Base-by-base conservation (phyloP, 139 green algal species). In the Coelastrella sp. region DNA sequence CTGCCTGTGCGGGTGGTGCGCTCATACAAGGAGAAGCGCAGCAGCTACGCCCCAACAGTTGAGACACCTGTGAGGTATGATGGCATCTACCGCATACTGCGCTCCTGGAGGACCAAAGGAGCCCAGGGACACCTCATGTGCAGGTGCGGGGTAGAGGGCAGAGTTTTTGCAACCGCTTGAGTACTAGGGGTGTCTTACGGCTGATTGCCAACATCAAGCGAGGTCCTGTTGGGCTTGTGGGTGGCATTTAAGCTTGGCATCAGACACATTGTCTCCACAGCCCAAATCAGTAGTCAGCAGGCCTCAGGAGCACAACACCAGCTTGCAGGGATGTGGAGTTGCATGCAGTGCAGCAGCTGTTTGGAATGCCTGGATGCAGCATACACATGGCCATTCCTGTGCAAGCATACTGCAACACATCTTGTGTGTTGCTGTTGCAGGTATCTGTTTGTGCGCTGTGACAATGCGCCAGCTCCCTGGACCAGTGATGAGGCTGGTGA, bases 381-480 rank as follows among this genome's bases (percentile, higher is more conserved):
- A 1, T 47, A 47, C 32, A 47, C 32, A 47, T 47, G 61, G 8
- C 11, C 61, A 71, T 57, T 23, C 23, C 58, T 54, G 11, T 78
- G 82, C 32, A 47, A 47, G 32, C 32, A 47, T 47, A 47, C 61
- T 71, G 61, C 0, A 71, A 13, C 11, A 19, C 61, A 71, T 57
- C 74, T 19, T 80, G 78, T 78, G 82, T 60, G 71, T 5, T 68
- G 73, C 20, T 47, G 10, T 54, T 61, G 73, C 93, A 94, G 98
- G 79, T 99, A 99, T 94, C 95, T 99, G 22, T 99, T 99, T 92
- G 91, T 98, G 71, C 95, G 98, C 74, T 98, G 95, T 92, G 98
- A 99, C 95, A 99, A 99, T 92, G 89, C 95, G 57, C 96, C 98
- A 3, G 98, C 98, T 1, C 98, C 98, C 32, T 99, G 98, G 98